Percentiles rank a stretch among this genome's conserved stretches.
phyloP scores from a whole-genome alignment of 1,284 basidiomycete species.

The Serendipita sp. region DNA sequence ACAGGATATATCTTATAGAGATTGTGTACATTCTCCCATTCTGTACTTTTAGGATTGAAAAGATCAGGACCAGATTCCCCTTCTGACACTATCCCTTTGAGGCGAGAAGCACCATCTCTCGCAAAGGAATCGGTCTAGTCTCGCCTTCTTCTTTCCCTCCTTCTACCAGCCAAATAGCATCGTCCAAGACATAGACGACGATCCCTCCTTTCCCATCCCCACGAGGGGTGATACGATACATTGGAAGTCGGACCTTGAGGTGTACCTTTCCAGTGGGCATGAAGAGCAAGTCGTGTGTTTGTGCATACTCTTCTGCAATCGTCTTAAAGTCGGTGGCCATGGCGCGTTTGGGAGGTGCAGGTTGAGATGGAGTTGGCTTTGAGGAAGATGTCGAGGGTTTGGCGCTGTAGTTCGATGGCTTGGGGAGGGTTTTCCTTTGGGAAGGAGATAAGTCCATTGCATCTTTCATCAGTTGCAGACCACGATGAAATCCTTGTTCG shows the following conservation, averaged over 20 bases:
- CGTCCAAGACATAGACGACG: slow-evolving; percentile 72
- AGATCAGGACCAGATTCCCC: background rate
- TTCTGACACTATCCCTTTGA: slow-evolving; percentile 16
- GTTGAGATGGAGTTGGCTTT: slow-evolving; percentile 18
- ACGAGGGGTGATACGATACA: slow-evolving; percentile 67
- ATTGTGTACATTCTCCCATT: background rate
- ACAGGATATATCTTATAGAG: background rate
- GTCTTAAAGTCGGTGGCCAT: slow-evolving; percentile 78
- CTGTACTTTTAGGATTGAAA: background rate
- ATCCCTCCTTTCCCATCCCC: slow-evolving; percentile 76
- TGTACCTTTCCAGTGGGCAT: slow-evolving; percentile 75
- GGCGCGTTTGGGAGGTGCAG: slow-evolving; percentile 28
- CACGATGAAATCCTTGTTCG: slow-evolving; percentile 66
- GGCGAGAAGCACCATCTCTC: slow-evolving; percentile 57
- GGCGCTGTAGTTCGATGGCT: slow-evolving; percentile 5
- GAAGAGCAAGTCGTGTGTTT: slow-evolving; percentile 75
- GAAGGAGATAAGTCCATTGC: slow-evolving; percentile 63
- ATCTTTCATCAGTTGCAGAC: slow-evolving; percentile 82
- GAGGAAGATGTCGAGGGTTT: slow-evolving; percentile 12
- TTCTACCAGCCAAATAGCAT: slow-evolving; percentile 68
- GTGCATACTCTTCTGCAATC: slow-evolving; percentile 79
- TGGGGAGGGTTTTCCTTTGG: slow-evolving; percentile 17
- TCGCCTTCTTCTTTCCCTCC: slow-evolving; percentile 35
- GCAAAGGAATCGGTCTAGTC: slow-evolving; percentile 46
- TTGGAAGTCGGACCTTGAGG: slow-evolving; percentile 66